Conservation (phyloP, 805 yeast species). For the Metahyphopichia silvanorum region DNA sequence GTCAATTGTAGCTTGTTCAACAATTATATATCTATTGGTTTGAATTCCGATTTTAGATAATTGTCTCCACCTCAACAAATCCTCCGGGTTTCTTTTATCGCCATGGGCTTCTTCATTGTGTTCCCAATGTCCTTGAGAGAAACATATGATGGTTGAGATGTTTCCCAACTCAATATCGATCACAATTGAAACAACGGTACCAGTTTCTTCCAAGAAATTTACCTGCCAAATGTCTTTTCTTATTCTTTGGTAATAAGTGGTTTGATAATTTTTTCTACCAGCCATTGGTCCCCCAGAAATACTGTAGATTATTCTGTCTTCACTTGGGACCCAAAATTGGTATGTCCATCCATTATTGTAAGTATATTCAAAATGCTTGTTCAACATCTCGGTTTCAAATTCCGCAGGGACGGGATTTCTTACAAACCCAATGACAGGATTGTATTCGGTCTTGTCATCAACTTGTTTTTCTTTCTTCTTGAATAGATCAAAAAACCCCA, state of each 20-base stretch:
- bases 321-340: constrained; percentile 5
- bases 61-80: neutral
- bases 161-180: neutral
- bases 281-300: constrained; percentile 7
- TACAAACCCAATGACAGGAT: constrained; percentile 4
- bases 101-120: neutral
- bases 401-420: constrained; percentile 3
- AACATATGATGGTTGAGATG: neutral
- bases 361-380: constrained; percentile 5
- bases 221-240: neutral
- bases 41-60: neutral
- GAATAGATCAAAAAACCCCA: neutral
- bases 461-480: no score
- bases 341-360: constrained; percentile 7
- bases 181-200: neutral
- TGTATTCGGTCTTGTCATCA: no score
- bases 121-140: neutral
- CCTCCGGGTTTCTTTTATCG: neutral
- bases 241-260: constrained; percentile 4
- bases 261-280: constrained; percentile 5
- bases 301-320: constrained; percentile 3
- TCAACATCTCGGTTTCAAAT: constrained; percentile 3
- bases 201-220: neutral
- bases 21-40: neutral
- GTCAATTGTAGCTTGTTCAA: neutral